Evolutionary conservation across 83 land plant genomes (phyloP).

Genomic region (Isoetes engelmannii): DNA sequence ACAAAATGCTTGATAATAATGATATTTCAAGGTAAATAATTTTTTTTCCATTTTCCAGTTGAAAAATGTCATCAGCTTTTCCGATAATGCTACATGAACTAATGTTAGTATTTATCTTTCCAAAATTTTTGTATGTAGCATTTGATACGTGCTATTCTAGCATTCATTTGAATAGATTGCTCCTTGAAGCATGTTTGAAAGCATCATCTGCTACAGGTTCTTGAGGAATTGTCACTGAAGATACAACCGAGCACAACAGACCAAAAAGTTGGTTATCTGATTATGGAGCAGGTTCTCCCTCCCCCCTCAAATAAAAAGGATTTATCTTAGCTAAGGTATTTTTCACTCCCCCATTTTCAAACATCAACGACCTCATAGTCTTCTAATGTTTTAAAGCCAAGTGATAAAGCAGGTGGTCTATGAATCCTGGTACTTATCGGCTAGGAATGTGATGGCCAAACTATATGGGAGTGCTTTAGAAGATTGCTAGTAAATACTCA

Average conservation of each 20-base stretch:
- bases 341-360: background rate
- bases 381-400: no score
- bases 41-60: background rate
- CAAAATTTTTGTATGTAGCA: background rate
- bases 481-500: no score
- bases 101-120: background rate
- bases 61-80: background rate
- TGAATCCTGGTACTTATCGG: no score
- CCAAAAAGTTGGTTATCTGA: background rate
- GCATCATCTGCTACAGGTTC: background rate
- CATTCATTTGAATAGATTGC: background rate
- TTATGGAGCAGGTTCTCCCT: background rate
- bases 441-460: no score
- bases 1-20: background rate
- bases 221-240: slow-evolving; percentile 1
- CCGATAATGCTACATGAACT: background rate
- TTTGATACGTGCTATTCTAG: background rate
- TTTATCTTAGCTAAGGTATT: background rate
- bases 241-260: background rate
- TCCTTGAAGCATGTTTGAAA: background rate
- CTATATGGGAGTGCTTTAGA: no score
- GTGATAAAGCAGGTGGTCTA: no score
- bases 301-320: background rate
- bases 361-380: background rate
- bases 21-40: background rate